phyloP scores from a whole-genome alignment of 2,329 filamentous ascomycete genomes.

The Alternaria dauci region DNA sequence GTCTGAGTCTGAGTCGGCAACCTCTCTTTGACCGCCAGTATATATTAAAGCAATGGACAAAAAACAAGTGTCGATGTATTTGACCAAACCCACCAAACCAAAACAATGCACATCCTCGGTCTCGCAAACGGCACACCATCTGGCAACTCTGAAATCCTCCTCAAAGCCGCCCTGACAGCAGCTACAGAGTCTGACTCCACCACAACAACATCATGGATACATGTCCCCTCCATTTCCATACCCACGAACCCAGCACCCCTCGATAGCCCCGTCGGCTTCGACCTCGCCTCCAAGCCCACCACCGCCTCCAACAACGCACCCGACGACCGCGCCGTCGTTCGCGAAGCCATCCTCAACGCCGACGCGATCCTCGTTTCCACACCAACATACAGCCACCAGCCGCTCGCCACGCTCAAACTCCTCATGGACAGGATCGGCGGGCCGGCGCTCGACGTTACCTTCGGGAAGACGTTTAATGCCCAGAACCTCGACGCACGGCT shows the following conservation, averaged over 20 bases:
- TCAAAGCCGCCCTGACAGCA: not conserved
- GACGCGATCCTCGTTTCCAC: not conserved
- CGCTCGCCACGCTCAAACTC: not conserved
- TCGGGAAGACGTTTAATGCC: not conserved
- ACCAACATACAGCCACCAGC: not conserved
- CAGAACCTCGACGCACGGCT: not conserved
- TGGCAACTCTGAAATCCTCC: not conserved
- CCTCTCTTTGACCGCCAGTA: not conserved
- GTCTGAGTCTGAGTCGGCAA: not conserved
- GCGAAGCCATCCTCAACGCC: not conserved
- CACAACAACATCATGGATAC: not conserved
- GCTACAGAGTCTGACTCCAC: not conserved
- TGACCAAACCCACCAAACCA: not conserved
- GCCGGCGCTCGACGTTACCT: not conserved
- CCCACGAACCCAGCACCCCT: not conserved
- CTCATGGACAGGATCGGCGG: not conserved
- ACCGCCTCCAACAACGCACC: not conserved
- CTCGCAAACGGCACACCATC: not conserved
- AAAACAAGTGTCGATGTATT: not conserved
- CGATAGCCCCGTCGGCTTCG: not conserved
- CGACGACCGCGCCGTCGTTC: not conserved
- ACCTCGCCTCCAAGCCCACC: not conserved
- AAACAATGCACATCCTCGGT: not conserved
- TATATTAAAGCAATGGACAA: not conserved
- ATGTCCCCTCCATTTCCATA: not conserved